Percentiles rank a stretch among this genome's conserved stretches.
Evolutionary conservation across 164 flowering plant genomes (phyloP).

Genomic region (Stephania cephalantha): DNA sequence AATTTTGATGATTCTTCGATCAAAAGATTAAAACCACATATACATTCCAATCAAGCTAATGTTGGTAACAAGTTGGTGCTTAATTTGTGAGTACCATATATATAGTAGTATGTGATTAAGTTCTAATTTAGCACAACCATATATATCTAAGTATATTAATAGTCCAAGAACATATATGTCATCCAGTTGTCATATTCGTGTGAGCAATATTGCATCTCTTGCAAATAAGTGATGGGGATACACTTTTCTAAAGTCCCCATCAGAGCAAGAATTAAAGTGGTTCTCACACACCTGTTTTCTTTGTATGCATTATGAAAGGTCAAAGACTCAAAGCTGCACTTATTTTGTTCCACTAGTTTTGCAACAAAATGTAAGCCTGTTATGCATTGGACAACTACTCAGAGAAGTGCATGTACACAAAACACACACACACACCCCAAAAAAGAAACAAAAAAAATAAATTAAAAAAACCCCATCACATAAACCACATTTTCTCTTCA

Average conservation of each 20-base stretch:
- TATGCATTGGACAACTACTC: background rate
- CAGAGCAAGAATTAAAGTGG: constrained; percentile 36
- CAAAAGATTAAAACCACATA: background rate
- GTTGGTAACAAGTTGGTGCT: background rate
- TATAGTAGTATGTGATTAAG: too few species aligned
- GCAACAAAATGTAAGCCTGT: constrained; percentile 47
- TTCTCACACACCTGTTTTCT: constrained; percentile 18
- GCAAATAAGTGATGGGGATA: background rate
- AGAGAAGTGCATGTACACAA: background rate
- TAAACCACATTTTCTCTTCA: constrained; percentile 24
- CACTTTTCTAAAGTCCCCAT: constrained; percentile 16
- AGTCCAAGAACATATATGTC: background rate
- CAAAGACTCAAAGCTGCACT: constrained; percentile 20
- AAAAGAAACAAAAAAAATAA: constrained; percentile 24
- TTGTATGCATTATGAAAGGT: constrained; percentile 45
- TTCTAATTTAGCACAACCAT: background rate
- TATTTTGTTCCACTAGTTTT: constrained; percentile 41
- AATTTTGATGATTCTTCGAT: background rate
- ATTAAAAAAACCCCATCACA: constrained; percentile 28
- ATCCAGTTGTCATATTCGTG: background rate
- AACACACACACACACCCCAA: background rate
- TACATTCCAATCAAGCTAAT: background rate
- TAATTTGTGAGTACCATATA: background rate
- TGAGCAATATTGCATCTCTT: background rate
- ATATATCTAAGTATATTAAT: background rate